Evolutionary conservation across 352 stramenopile species (phyloP), one percentile per base, ranked within the genome.

Genomic region (Peronospora destructor): DNA sequence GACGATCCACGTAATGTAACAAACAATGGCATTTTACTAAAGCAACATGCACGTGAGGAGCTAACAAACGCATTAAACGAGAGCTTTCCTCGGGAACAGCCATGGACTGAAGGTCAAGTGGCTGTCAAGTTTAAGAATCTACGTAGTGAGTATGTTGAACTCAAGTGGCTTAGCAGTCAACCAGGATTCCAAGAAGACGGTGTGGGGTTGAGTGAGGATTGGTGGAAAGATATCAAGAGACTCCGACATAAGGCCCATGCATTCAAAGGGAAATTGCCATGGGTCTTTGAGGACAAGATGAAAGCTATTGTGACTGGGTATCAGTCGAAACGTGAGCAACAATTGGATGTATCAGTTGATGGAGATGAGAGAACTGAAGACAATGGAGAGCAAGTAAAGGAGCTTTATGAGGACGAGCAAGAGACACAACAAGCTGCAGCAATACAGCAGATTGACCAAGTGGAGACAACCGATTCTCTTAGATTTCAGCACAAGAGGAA

Each of bases 81-180:
- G 35, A 65, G 37, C 42, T 76, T 68, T 43, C 50, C 59, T 29
- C 59, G 59, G 28, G 49, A 59, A 33, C 45, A 58, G 23, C 59
- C 58, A 19, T 81, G 72, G 68, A 78, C 65, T 13, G 73, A 82
- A 52, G 64, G 45, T 35, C 73, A 84, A 46, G 62, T 84, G 44
- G 62, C 64, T 6, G 73, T 81, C 53, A 84, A 84, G 59, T 71
- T 81, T 41, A 84, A 84, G 60, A 84, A 84, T 59, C 45, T 84
- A 21, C 73, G 73, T 53, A 67, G 61, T 37, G 73, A 79, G 17
- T 84, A 79, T 62, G 51, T 53, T 4, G 61, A 79, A 46, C 46
- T 73, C 21, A 63, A 61, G 35, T 84, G 73, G 73, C 59, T 84
- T 5, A 56, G 48, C 8, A 42, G 55, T 29, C 73, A 81, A 36